These are phyloP conservation scores for Sphaerulina musiva DNA, from an alignment of 2,329 filamentous ascomycete genomes.

Conservation along the genomic window DNA sequence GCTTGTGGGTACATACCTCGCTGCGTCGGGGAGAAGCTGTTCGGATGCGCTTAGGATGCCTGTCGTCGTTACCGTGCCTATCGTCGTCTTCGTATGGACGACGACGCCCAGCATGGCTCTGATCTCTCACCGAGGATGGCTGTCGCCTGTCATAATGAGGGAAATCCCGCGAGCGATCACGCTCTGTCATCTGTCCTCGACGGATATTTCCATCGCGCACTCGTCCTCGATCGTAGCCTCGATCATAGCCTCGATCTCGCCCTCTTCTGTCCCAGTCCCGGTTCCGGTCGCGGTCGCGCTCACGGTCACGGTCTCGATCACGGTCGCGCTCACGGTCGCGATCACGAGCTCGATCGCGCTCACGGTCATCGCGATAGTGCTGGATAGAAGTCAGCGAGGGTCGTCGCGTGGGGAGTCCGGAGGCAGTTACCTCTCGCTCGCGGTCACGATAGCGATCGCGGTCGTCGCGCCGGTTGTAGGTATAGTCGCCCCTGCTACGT, in stretches of 20 bases:
- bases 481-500: conserved; percentile 23
- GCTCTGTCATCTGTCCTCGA: conserved; percentile 11
- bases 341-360: conserved; percentile 18
- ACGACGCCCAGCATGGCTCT: conserved; percentile 46
- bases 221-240: conserved; percentile 2
- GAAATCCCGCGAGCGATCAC: conserved; percentile 22
- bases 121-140: conserved; percentile 20
- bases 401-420: not conserved
- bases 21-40: conserved; percentile 10
- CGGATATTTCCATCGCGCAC: conserved; percentile 22
- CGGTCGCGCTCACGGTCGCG: conserved; percentile 17
- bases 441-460: conserved; percentile 23
- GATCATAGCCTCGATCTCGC: conserved; percentile 13
- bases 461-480: conserved; percentile 16
- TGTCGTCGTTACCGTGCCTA: conserved; percentile 39
- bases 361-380: conserved; percentile 9
- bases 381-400: conserved; percentile 8
- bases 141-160: conserved; percentile 35
- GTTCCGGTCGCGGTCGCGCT: conserved; percentile 16
- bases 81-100: conserved; percentile 45
- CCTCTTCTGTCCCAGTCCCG: conserved; percentile 20
- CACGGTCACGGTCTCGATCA: conserved; percentile 14
- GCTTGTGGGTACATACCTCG: conserved; percentile 13
- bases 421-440: conserved; percentile 9
- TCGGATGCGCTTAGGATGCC: conserved; percentile 45